Percentiles rank a stretch among this genome's conserved stretches.
These are phyloP conservation scores for Clonostachys byssicola DNA, from an alignment of 2,329 filamentous ascomycete species.

Conservation along the genomic window DNA sequence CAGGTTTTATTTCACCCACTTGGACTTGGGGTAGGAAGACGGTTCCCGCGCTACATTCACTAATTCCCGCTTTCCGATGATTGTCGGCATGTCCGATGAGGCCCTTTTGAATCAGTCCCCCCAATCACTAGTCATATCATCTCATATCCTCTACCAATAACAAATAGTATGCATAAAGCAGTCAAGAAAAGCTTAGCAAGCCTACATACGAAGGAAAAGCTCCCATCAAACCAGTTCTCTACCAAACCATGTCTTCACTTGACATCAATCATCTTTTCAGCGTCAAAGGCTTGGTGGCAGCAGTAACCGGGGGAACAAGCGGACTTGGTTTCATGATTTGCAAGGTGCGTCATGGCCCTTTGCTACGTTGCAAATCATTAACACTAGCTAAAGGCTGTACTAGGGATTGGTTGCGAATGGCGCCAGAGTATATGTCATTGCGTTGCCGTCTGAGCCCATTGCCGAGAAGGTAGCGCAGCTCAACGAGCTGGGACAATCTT, in stretches of 20 bases:
- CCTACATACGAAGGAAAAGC: no score
- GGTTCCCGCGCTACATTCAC: no score
- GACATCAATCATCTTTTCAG: constrained; percentile 9
- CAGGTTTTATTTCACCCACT: no score
- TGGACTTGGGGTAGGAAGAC: no score
- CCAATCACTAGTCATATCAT: no score
- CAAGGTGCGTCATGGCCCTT: constrained; percentile 18
- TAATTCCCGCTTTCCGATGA: no score
- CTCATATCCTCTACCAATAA: no score
- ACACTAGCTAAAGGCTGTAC: background rate
- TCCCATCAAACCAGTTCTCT: background rate
- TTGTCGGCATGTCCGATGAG: no score
- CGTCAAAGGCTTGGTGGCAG: constrained; percentile 22
- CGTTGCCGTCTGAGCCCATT: constrained; percentile 33
- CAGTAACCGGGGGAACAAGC: constrained; percentile 31
- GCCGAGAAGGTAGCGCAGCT: constrained; percentile 27
- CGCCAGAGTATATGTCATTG: constrained; percentile 38
- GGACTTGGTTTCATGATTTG: constrained; percentile 41
- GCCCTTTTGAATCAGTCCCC: no score
- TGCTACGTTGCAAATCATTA: background rate
- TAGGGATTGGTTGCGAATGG: constrained; percentile 38
- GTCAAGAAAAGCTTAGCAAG: no score
- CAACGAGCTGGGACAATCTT: constrained; percentile 24
- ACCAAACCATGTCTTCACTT: background rate
- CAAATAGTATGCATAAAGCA: no score